Evolutionary conservation across 2,329 filamentous ascomycete species (phyloP), one percentile per base, ranked within the genome.

Genomic region (Diaporthe velutina): DNA sequence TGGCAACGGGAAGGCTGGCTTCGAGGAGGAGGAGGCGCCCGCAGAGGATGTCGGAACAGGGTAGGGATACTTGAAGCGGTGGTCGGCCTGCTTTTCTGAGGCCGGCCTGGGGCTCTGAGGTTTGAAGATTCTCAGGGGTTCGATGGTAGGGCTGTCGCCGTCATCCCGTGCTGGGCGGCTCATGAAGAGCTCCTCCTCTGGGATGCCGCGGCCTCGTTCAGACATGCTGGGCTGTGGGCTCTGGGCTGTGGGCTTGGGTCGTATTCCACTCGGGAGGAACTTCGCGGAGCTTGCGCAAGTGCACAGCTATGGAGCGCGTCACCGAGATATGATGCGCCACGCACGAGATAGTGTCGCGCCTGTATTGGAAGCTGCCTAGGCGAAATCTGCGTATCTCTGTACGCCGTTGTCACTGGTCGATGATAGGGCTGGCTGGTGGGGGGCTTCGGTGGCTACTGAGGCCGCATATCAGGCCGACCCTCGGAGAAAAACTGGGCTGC

Each of bases 141-240:
- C 94, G 79, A 98, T 90, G 25, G 94, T 94, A 74, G 95, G 94
- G 80, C 94, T 95, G 80, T 95, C 92, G 81, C 85, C 86, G 61
- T 89, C 87, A 12, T 80, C 76, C 12, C 86, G 85, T 73, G 85
- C 82, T n/a, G 88, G 89, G 68, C 87, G 88, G 82, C 84, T 90
- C 84, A 97, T 90, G 86, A 97, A 96, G 86, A 97, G 93, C 88
- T 96, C 95, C 84, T 95, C 93, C 40, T 95, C 93, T 35, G 93
- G 90, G 78, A 93, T 87, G 79, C 93, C 93, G 81, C 93, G 91
- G 78, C 85, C 86, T 76, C 88, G 85, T 78, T 88, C 86, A 84
- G 89, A 90, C 80, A 83, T 83, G 72, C 58, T 79, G 74, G 71
- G 71, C 67, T 73, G 60, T 66, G 75, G 74, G 76, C 76, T 77